These are phyloP conservation scores for Sicyos edulis DNA, from an alignment of 306 rosid species.

Conservation along the genomic window DNA sequence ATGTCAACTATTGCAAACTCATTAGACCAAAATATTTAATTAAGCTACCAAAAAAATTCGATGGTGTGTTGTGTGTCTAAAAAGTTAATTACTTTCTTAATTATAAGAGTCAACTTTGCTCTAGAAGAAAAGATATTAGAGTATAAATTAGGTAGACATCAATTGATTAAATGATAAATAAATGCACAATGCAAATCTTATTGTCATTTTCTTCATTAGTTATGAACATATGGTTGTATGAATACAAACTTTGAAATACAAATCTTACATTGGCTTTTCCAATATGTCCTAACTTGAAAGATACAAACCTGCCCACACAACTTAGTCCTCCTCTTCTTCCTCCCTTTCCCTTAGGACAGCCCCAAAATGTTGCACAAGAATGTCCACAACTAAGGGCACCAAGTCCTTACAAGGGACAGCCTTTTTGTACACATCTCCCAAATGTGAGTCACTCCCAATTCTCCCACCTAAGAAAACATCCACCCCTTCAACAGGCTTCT, in stretches of 20 bases:
- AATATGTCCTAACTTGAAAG: constrained; percentile 9
- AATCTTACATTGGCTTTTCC: constrained; percentile 8
- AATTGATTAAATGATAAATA: background rate
- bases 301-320: background rate
- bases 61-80: too few species aligned
- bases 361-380: constrained; percentile 65
- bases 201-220: constrained; percentile 5
- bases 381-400: constrained; percentile 70
- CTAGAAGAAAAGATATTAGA: background rate
- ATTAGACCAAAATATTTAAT: too few species aligned
- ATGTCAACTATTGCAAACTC: too few species aligned
- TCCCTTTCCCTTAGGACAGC: constrained; percentile 72
- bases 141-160: background rate
- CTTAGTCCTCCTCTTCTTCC: constrained; percentile 43
- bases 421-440: constrained; percentile 70
- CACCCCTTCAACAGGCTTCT: constrained; percentile 69
- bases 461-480: constrained; percentile 85
- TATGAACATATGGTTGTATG: constrained; percentile 17
- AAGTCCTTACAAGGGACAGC: constrained; percentile 88
- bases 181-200: background rate
- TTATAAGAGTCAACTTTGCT: background rate
- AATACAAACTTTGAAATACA: constrained; percentile 9
- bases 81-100: too few species aligned
- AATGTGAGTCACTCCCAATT: constrained; percentile 90
- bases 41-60: too few species aligned